These are phyloP conservation scores for Septoria petroselini DNA, from an alignment of 2,329 filamentous ascomycete genomes.

Conservation along the genomic window DNA sequence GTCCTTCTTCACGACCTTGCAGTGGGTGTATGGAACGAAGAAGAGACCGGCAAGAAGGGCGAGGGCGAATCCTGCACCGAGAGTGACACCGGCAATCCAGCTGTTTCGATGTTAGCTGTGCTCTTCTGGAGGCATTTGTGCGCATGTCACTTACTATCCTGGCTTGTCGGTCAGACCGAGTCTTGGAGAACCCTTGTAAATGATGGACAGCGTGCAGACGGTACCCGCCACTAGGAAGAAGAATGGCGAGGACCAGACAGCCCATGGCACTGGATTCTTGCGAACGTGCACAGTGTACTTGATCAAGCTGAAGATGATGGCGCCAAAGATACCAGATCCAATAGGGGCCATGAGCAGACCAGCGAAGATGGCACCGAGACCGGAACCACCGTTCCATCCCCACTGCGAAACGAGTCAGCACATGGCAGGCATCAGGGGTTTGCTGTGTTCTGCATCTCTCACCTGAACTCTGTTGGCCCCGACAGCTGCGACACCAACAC, in stretches of 20 bases:
- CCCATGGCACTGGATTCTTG: slow-evolving; percentile 48
- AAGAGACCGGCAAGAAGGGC: slow-evolving; percentile 52
- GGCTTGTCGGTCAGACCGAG: slow-evolving; percentile 48
- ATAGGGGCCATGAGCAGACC: slow-evolving; percentile 50
- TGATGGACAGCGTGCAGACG: slow-evolving; percentile 55
- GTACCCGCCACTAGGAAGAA: slow-evolving; percentile 47
- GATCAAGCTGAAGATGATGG: slow-evolving; percentile 47
- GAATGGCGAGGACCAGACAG: slow-evolving; percentile 48
- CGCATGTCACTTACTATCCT: slow-evolving; percentile 19
- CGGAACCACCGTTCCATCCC: slow-evolving; percentile 37
- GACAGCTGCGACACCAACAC: slow-evolving; percentile 51
- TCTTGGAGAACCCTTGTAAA: slow-evolving; percentile 49
- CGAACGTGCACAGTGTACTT: slow-evolving; percentile 51
- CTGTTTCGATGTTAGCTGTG: slow-evolving; percentile 44
- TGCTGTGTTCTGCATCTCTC: slow-evolving; percentile 49
- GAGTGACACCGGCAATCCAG: slow-evolving; percentile 54
- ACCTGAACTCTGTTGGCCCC: slow-evolving; percentile 49
- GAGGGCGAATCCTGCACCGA: slow-evolving; percentile 53
- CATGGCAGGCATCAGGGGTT: slow-evolving; percentile 55
- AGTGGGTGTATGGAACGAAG: slow-evolving; percentile 59
- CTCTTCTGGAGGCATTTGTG: background rate
- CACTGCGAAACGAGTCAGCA: slow-evolving; percentile 51
- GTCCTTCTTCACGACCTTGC: slow-evolving; percentile 59
- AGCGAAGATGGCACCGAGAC: slow-evolving; percentile 43
- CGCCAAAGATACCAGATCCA: slow-evolving; percentile 47